phyloP scores from a whole-genome alignment of 768 basidiomycete genomes.

The Coprinellus micaceus region DNA sequence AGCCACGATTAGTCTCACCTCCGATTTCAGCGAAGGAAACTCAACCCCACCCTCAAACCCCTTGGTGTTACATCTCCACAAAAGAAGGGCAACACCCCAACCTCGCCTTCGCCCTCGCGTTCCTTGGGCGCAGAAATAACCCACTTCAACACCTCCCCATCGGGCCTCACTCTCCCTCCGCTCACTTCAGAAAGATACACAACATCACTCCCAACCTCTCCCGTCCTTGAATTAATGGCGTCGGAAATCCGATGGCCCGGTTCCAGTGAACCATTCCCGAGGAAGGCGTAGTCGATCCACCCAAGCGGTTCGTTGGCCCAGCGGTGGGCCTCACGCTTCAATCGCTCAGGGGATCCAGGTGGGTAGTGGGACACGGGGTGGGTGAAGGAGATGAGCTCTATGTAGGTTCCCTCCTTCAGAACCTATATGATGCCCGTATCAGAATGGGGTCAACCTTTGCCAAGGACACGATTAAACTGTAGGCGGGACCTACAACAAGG shows the following conservation, averaged over 20 bases:
- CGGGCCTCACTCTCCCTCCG: slow-evolving; percentile 54
- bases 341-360: slow-evolving; percentile 41
- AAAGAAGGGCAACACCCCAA: slow-evolving; percentile 59
- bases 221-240: slow-evolving; percentile 52
- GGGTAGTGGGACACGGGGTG: slow-evolving; percentile 53
- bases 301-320: slow-evolving; percentile 1
- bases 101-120: slow-evolving; percentile 5
- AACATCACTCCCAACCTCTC: slow-evolving; percentile 32
- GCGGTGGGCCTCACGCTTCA: slow-evolving; percentile 31
- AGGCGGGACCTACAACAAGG: slow-evolving; percentile 46
- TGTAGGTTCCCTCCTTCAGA: slow-evolving; percentile 54
- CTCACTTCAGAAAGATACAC: slow-evolving; percentile 41
- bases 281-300: slow-evolving; percentile 12
- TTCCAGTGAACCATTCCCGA: slow-evolving; percentile 5
- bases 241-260: slow-evolving; percentile 12
- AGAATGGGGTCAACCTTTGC: neutral
- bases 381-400: slow-evolving; percentile 69
- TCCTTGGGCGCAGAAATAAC: slow-evolving; percentile 41
- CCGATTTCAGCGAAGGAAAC: neutral
- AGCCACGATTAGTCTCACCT: neutral
- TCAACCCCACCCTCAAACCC: slow-evolving; percentile 45
- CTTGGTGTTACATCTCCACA: slow-evolving; percentile 71
- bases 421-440: slow-evolving; percentile 30
- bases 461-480: neutral
- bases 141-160: slow-evolving; percentile 59